Evolutionary conservation across 306 rosid species (phyloP).

Genomic region (Oxytropis ochrocephala): DNA sequence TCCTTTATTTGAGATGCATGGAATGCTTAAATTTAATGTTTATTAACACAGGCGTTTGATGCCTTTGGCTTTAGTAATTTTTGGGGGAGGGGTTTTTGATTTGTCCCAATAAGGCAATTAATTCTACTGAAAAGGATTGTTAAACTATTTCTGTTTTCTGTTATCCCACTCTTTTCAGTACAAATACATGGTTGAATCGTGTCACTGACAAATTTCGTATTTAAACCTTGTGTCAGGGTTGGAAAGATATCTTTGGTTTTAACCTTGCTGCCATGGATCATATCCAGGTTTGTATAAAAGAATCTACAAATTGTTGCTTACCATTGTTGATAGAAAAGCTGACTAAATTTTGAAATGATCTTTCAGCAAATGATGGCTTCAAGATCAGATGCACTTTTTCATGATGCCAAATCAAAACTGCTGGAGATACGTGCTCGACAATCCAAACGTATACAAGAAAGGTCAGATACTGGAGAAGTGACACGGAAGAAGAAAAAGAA

Average conservation of each 20-base stretch:
- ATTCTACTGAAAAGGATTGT: background rate
- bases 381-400: conserved; percentile 74
- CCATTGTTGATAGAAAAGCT: background rate
- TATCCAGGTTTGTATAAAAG: conserved; percentile 50
- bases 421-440: conserved; percentile 66
- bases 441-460: conserved; percentile 56
- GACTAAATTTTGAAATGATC: conserved; percentile 16
- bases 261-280: conserved; percentile 98
- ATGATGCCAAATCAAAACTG: conserved; percentile 68
- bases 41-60: too few relatives aligned
- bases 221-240: conserved; percentile 51
- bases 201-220: conserved; percentile 17
- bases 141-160: background rate
- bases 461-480: conserved; percentile 48
- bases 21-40: too few relatives aligned
- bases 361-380: conserved; percentile 84
- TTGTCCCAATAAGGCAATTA: background rate
- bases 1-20: background rate
- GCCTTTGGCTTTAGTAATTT: background rate
- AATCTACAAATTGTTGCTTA: background rate
- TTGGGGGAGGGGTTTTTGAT: background rate
- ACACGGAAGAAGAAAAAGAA: conserved; percentile 50
- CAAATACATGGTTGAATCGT: background rate
- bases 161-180: background rate
- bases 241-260: conserved; percentile 79